Evolutionary conservation across 1,284 basidiomycete genomes (phyloP).

Genomic region (Sanghuangporus baumii): DNA sequence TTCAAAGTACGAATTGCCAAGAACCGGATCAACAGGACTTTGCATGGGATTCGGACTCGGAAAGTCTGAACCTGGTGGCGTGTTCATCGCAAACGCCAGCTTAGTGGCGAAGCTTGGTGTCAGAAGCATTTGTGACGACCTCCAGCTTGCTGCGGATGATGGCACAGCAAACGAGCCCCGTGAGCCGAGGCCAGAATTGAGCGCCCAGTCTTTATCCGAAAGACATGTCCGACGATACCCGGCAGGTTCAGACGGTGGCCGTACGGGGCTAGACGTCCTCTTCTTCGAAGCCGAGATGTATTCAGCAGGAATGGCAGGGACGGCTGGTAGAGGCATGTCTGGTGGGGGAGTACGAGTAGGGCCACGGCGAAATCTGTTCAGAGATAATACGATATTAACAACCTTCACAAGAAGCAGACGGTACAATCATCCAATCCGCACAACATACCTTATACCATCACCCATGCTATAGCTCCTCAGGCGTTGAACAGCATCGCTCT

Average conservation of each 20-base stretch:
- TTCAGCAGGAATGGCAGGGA: conserved; percentile 21
- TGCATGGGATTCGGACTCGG: conserved; percentile 12
- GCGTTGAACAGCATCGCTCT: conserved; percentile 38
- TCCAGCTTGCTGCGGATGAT: conserved; percentile 5
- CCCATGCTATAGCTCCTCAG: conserved; percentile 45
- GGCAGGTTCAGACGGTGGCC: conserved; percentile 20
- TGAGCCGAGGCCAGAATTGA: neutral
- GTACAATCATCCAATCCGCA: neutral
- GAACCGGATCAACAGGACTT: conserved; percentile 19
- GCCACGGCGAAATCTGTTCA: conserved; percentile 27
- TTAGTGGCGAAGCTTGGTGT: conserved; percentile 17
- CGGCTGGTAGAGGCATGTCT: conserved; percentile 29
- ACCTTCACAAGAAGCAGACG: neutral
- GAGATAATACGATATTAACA: neutral
- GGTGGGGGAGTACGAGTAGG: conserved; percentile 29
- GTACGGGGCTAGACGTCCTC: conserved; percentile 17
- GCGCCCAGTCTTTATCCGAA: conserved; percentile 5
- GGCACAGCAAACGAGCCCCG: neutral
- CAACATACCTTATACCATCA: conserved; percentile 31
- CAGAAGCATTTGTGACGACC: conserved; percentile 10
- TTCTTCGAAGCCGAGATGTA: conserved; percentile 15
- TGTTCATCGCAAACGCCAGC: conserved; percentile 13
- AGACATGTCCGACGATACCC: conserved; percentile 5
- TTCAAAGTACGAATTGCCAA: conserved; percentile 17
- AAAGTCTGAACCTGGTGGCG: conserved; percentile 13